These are phyloP conservation scores for Chaetoceros tenuissimus DNA, from an alignment of 108 stramenopile species.

Conservation along the genomic window DNA sequence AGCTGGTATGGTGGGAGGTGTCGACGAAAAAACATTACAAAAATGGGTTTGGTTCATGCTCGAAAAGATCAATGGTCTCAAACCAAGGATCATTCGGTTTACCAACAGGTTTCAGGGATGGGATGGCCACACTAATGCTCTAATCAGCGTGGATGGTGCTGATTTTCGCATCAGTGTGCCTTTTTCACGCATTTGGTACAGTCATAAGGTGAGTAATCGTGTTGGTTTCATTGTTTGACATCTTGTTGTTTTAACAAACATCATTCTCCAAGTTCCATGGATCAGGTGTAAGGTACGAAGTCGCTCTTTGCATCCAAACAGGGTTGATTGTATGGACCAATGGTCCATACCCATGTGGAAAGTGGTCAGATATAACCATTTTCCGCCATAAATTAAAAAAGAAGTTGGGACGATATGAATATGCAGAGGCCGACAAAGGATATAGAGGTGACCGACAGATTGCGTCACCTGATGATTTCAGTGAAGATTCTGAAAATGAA, in stretches of 20 bases:
- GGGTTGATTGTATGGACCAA: constrained; percentile 19
- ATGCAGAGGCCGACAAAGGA: constrained; percentile 13
- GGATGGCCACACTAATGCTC: background rate
- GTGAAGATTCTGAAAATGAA: background rate
- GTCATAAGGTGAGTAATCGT: background rate
- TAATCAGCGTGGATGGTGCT: constrained; percentile 10
- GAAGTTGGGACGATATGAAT: constrained; percentile 2
- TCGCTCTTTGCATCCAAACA: constrained; percentile 14
- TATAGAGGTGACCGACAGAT: constrained; percentile 3
- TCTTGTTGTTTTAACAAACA: background rate
- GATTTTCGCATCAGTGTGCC: constrained; percentile 4
- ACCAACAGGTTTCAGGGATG: constrained; percentile 1
- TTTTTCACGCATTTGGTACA: background rate
- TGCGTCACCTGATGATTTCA: background rate
- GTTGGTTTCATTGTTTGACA: background rate
- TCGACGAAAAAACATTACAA: constrained; percentile 20
- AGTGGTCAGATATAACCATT: constrained; percentile 9
- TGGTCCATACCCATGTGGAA: constrained; percentile 15
- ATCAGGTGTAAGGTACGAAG: constrained; percentile 11
- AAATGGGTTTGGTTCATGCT: constrained; percentile 19
- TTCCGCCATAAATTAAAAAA: background rate
- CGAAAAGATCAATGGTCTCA: constrained; percentile 4
- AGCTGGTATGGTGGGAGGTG: constrained; percentile 3
- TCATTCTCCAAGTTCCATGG: constrained; percentile 20
- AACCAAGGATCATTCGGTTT: background rate